Percentiles rank a stretch among this genome's conserved stretches.
phyloP scores from a whole-genome alignment of 805 yeast species.

The Kuraishia cidri region DNA sequence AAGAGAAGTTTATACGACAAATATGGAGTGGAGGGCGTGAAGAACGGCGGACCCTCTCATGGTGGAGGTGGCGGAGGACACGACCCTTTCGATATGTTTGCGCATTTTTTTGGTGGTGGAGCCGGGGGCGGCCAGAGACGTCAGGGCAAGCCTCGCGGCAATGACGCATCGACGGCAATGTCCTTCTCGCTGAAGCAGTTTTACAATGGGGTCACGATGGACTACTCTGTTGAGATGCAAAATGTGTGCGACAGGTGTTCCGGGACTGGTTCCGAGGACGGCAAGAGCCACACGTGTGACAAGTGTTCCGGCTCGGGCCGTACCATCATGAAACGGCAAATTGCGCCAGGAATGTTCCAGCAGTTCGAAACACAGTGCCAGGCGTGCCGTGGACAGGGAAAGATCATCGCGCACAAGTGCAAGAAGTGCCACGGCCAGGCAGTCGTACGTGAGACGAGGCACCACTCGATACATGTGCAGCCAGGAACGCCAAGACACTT shows the following conservation, averaged over 20 bases:
- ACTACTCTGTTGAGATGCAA: constrained; percentile 58
- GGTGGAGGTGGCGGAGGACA: constrained; percentile 30
- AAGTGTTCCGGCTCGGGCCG: constrained; percentile 75
- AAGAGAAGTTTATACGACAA: constrained; percentile 63
- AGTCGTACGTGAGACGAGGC: constrained; percentile 44
- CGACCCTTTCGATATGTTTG: constrained; percentile 48
- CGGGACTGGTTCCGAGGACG: constrained; percentile 84
- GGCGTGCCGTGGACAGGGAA: constrained; percentile 72
- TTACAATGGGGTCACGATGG: constrained; percentile 58
- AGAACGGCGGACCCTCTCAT: constrained; percentile 39
- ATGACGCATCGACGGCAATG: constrained; percentile 47
- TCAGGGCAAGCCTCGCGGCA: constrained; percentile 48
- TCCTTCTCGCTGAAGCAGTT: constrained; percentile 54
- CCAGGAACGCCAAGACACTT: constrained; percentile 65
- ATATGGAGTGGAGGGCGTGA: constrained; percentile 69
- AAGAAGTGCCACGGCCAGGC: constrained; percentile 62
- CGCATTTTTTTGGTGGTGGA: constrained; percentile 48
- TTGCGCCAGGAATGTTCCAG: constrained; percentile 90
- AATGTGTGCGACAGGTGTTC: constrained; percentile 70
- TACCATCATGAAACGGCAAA: constrained; percentile 52
- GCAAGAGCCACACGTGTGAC: constrained; percentile 53
- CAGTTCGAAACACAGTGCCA: constrained; percentile 76
- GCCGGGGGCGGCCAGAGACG: constrained; percentile 23
- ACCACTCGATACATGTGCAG: constrained; percentile 50
- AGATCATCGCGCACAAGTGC: constrained; percentile 57